Conservation (phyloP, 805 yeast genomes). For the Debaryomyces hansenii region DNA sequence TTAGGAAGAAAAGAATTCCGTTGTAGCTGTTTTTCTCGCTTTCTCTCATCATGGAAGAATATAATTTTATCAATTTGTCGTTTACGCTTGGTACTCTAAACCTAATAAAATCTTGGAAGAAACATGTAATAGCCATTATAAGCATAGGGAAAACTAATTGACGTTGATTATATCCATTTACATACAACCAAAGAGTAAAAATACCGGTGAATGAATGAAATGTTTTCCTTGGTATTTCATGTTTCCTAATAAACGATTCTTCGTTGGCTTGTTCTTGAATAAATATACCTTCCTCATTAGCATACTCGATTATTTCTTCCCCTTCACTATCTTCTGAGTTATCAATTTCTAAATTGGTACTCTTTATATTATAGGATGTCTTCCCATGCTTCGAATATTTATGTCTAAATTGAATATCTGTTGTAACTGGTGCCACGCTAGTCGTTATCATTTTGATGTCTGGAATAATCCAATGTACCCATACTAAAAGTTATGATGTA, state of each 20-base stretch:
- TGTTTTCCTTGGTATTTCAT: constrained; percentile 85
- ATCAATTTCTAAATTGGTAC: too few species aligned
- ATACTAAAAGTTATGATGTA: too few species aligned
- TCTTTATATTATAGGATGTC: too few species aligned
- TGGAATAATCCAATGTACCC: too few species aligned
- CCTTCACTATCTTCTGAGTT: neutral
- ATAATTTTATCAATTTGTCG: constrained; percentile 57
- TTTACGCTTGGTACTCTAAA: constrained; percentile 62
- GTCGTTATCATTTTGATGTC: too few species aligned
- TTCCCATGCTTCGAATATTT: too few species aligned
- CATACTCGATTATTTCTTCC: neutral
- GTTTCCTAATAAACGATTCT: constrained; percentile 56
- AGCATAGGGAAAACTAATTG: constrained; percentile 63
- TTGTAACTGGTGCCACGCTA: too few species aligned
- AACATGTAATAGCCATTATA: constrained; percentile 54
- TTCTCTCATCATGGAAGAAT: constrained; percentile 85
- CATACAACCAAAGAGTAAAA: constrained; percentile 71
- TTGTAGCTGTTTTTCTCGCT: constrained; percentile 69
- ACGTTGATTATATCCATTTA: constrained; percentile 53
- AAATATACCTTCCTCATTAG: neutral
- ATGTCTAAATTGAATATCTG: too few species aligned
- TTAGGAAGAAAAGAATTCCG: constrained; percentile 85
- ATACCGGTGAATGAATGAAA: constrained; percentile 90
- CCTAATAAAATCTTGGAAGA: constrained; percentile 66
- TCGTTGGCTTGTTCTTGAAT: neutral